Conservation (phyloP, 306 rosid species). For the Medicago lupulina region DNA sequence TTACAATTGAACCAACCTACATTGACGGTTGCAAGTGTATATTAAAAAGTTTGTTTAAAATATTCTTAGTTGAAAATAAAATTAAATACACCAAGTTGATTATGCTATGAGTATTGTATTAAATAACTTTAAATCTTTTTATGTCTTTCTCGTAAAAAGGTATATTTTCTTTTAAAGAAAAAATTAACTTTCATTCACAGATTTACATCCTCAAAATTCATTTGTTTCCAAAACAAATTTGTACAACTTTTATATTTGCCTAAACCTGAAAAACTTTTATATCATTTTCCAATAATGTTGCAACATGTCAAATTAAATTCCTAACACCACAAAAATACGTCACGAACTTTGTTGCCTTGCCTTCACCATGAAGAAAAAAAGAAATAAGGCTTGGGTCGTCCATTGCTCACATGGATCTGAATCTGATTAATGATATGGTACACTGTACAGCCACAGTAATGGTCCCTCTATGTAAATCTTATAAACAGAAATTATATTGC, state of each 20-base stretch:
- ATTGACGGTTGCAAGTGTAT: too few species aligned
- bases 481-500: slow-evolving; percentile 39
- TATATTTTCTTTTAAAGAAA: too few species aligned
- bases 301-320: background rate
- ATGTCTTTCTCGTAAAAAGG: too few species aligned
- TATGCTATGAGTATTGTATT: too few species aligned
- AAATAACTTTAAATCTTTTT: too few species aligned
- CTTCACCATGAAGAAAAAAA: slow-evolving; percentile 38
- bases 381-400: slow-evolving; percentile 38
- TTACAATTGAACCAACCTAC: too few species aligned
- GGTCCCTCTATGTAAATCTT: slow-evolving; percentile 61
- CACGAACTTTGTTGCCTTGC: slow-evolving; percentile 29
- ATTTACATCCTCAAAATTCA: too few species aligned
- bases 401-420: slow-evolving; percentile 48
- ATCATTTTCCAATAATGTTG: background rate
- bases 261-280: background rate
- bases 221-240: too few species aligned
- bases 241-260: background rate
- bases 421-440: slow-evolving; percentile 36
- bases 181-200: too few species aligned
- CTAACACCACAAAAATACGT: background rate
- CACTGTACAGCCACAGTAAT: slow-evolving; percentile 45
- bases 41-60: too few species aligned
- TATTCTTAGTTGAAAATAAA: too few species aligned
- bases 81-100: too few species aligned